phyloP scores from a whole-genome alignment of 306 rosid genomes.

The Arachis stenosperma region DNA sequence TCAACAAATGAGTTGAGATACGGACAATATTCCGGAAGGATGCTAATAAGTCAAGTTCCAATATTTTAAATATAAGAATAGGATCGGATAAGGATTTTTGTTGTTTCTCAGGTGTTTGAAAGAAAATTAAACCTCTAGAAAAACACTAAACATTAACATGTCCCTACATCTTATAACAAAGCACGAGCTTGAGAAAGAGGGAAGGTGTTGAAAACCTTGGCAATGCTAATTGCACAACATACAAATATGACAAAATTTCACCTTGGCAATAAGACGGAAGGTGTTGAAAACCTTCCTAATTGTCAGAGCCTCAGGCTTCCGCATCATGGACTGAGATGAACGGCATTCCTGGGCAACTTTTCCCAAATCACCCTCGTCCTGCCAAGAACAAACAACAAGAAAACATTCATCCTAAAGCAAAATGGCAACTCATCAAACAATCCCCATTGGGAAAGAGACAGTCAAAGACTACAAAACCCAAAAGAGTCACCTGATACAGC shows the following conservation, averaged over 20 bases:
- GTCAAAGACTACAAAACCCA: neutral
- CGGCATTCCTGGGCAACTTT: slow-evolving; percentile 82
- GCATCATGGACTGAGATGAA: slow-evolving; percentile 83
- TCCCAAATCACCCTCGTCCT: slow-evolving; percentile 88
- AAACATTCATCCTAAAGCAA: neutral
- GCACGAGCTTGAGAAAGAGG: neutral
- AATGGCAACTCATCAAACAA: neutral
- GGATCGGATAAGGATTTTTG: slow-evolving; percentile 10
- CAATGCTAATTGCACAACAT: neutral
- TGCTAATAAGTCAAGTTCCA: slow-evolving; percentile 4
- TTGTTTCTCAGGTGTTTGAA: neutral
- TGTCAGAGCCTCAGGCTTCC: slow-evolving; percentile 78
- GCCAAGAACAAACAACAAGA: slow-evolving; percentile 29
- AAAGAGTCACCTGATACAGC: slow-evolving; percentile 60
- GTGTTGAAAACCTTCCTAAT: slow-evolving; percentile 77
- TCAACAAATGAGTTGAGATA: slow-evolving; percentile 8
- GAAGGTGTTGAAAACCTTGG: neutral
- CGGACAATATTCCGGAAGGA: neutral
- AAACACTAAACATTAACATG: neutral
- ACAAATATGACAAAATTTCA: slow-evolving; percentile 23
- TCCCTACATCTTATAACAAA: slow-evolving; percentile 20
- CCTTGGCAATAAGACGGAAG: slow-evolving; percentile 85
- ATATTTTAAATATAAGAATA: slow-evolving; percentile 4
- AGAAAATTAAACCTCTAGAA: slow-evolving; percentile 6
- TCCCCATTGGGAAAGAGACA: neutral